These are phyloP conservation scores for Fraxinus pennsylvanica DNA, from an alignment of 257 asterid species.

Conservation along the genomic window DNA sequence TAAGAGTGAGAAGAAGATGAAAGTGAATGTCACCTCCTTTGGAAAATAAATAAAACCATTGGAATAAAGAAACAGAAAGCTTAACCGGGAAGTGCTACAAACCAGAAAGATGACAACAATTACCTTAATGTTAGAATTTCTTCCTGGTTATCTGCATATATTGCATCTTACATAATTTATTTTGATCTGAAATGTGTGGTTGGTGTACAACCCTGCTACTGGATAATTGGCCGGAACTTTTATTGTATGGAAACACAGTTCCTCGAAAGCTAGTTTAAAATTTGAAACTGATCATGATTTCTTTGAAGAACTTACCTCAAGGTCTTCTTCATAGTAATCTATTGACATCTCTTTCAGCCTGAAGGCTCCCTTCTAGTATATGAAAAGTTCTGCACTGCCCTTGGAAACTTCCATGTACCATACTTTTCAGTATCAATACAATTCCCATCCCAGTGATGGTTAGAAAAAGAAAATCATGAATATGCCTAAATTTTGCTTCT, in stretches of 20 bases:
- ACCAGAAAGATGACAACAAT: not conserved
- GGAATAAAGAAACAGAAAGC: not conserved
- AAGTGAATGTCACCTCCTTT: not conserved
- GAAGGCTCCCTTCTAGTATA: not conserved
- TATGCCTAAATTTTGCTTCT: not conserved
- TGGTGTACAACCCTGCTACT: not conserved
- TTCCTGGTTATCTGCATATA: conserved; percentile 1
- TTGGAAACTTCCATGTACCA: not conserved
- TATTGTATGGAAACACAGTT: not conserved
- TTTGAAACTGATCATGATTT: not conserved
- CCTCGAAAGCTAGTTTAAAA: not conserved
- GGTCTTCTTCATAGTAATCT: not conserved
- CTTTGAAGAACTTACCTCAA: not conserved
- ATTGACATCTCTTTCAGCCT: not conserved
- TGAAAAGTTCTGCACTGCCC: not conserved
- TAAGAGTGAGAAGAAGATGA: conserved; percentile 11
- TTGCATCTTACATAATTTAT: not conserved
- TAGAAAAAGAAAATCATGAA: not conserved
- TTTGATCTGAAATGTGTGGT: not conserved
- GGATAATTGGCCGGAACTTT: too few relatives aligned
- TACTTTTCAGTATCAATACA: not conserved
- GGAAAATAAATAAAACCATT: conserved; percentile 3
- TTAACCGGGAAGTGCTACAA: not conserved
- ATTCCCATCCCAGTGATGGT: not conserved
- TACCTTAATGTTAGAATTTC: not conserved